A percentile compares a stretch with the other conserved stretches of the same genome.
These are phyloP conservation scores for Rhynchospora breviuscula DNA, from an alignment of 176 grass and related monocot genomes.

Conservation along the genomic window DNA sequence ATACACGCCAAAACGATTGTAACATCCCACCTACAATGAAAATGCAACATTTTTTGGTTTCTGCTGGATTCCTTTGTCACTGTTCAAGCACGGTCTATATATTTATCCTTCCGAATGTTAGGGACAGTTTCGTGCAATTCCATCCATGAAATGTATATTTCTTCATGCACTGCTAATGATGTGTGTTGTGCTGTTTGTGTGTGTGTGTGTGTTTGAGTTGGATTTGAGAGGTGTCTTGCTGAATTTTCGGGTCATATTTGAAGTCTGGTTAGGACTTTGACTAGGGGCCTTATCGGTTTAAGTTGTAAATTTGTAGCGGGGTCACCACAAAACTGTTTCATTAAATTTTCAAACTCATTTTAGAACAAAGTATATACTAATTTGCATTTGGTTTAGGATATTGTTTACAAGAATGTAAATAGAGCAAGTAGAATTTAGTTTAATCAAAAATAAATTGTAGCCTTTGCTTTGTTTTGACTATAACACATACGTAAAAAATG, in stretches of 20 bases:
- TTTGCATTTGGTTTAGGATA: too few relatives aligned
- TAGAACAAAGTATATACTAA: too few relatives aligned
- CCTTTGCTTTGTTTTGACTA: too few relatives aligned
- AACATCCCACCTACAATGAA: slow-evolving; percentile 20
- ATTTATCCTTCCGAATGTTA: neutral
- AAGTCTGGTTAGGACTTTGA: neutral
- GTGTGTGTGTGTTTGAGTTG: neutral
- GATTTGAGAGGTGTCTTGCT: neutral
- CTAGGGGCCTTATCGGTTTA: neutral
- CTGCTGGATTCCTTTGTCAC: neutral
- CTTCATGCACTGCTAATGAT: neutral
- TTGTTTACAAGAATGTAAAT: too few relatives aligned
- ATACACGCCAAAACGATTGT: slow-evolving; percentile 14
- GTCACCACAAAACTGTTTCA: neutral
- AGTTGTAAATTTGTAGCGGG: too few relatives aligned
- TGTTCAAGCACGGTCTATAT: neutral
- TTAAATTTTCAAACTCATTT: neutral
- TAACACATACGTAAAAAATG: too few relatives aligned
- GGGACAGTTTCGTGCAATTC: neutral
- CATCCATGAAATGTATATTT: neutral
- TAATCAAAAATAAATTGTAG: too few relatives aligned
- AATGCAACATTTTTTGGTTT: neutral
- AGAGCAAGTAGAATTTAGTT: too few relatives aligned
- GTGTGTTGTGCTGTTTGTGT: neutral
- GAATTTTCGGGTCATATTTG: neutral